Evolutionary conservation across 2,329 filamentous ascomycete genomes (phyloP).

Genomic region (Ascochyta fabae): DNA sequence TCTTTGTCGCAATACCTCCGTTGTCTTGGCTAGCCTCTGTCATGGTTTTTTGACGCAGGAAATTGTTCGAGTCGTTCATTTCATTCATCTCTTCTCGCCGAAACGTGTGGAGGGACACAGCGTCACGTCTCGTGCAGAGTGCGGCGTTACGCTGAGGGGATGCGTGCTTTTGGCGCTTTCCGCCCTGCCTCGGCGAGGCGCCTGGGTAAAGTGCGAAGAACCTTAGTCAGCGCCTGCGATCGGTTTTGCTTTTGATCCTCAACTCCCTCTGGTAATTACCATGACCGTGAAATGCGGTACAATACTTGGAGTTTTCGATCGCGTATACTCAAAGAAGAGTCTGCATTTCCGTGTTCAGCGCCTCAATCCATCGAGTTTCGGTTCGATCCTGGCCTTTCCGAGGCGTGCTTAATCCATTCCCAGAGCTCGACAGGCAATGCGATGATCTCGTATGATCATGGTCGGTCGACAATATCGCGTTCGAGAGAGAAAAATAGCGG

Average conservation of each 20-base stretch:
- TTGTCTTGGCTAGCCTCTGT: background rate
- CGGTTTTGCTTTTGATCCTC: background rate
- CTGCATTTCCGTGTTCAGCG: too few species aligned
- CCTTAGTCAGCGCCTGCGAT: background rate
- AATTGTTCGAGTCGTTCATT: background rate
- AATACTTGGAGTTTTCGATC: too few species aligned
- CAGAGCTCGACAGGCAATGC: background rate
- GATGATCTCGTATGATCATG: background rate
- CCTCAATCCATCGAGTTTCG: too few species aligned
- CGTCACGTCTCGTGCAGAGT: background rate
- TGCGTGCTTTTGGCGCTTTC: background rate
- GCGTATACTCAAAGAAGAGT: too few species aligned
- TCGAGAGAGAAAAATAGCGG: too few species aligned
- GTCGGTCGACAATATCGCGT: too few species aligned
- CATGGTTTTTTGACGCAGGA: background rate
- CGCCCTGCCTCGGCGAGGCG: slow-evolving; percentile 1
- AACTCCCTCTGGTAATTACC: background rate
- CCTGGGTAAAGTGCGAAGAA: slow-evolving; percentile 8
- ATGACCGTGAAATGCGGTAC: too few species aligned
- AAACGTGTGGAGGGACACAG: background rate
- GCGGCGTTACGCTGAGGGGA: slow-evolving; percentile 12
- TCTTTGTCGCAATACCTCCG: slow-evolving; percentile 6
- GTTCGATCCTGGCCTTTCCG: too few species aligned
- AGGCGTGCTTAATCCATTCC: too few species aligned
- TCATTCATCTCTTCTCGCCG: background rate